phyloP scores from a whole-genome alignment of 108 stramenopile species.

The Halocafeteria seosinensis region DNA sequence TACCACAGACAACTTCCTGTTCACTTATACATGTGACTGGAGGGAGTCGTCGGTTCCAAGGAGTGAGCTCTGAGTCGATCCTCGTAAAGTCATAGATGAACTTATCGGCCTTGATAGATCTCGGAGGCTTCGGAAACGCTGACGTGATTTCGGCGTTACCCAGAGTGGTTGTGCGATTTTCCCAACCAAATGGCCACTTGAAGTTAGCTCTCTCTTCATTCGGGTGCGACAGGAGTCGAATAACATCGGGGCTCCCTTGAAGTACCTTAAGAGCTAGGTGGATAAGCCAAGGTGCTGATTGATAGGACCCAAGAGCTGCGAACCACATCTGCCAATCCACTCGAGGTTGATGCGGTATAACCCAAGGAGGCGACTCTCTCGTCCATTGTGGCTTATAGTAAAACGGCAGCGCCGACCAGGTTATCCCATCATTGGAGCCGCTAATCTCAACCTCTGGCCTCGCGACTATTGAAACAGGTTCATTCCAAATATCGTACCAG shows the following conservation, averaged over 20 bases:
- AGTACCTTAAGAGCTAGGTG: slow-evolving; percentile 30
- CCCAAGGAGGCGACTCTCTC: slow-evolving; percentile 17
- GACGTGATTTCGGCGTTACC: too few relatives aligned
- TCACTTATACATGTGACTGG: too few relatives aligned
- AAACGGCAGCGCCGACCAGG: slow-evolving; percentile 44
- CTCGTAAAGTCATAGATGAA: too few relatives aligned
- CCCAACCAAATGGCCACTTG: not conserved
- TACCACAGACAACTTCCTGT: too few relatives aligned
- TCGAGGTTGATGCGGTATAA: slow-evolving; percentile 45
- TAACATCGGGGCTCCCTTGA: slow-evolving; percentile 1
- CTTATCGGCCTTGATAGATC: too few relatives aligned
- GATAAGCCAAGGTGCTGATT: slow-evolving; percentile 44
- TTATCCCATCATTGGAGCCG: slow-evolving; percentile 19
- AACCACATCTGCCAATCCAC: slow-evolving; percentile 65
- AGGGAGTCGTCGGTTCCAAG: too few relatives aligned
- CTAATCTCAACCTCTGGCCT: slow-evolving; percentile 35
- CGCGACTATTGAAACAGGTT: not conserved
- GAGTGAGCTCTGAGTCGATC: too few relatives aligned
- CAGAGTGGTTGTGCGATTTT: not conserved
- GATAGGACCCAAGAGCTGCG: slow-evolving; percentile 39
- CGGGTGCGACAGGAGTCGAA: not conserved
- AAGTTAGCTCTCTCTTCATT: not conserved
- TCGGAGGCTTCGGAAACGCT: too few relatives aligned
- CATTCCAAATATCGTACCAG: not conserved
- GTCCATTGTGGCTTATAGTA: slow-evolving; percentile 40